Conservation (phyloP, 495 filamentous ascomycete species). For the Xylaria bambusicola region DNA sequence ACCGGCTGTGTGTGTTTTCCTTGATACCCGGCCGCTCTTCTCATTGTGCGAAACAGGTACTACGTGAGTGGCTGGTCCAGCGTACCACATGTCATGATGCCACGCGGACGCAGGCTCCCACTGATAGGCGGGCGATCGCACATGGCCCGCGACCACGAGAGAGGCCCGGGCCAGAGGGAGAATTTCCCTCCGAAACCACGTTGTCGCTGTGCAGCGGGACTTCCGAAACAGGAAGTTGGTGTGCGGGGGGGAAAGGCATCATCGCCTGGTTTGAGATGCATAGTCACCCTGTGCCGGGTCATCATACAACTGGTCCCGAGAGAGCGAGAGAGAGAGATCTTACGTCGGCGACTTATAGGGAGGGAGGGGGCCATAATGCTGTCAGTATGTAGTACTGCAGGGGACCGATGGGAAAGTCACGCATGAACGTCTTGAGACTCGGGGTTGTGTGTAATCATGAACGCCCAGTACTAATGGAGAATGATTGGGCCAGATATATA, state of each 20-base stretch:
- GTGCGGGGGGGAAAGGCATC: not conserved
- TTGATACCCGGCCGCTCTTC: too few relatives aligned
- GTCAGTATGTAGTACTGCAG: too few relatives aligned
- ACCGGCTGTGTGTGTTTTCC: too few relatives aligned
- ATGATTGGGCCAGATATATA: too few relatives aligned
- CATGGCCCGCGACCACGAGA: not conserved
- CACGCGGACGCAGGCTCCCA: conserved; percentile 7
- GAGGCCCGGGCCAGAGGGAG: conserved; percentile 3
- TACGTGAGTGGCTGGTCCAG: not conserved
- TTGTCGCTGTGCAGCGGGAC: not conserved
- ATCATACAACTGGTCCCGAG: not conserved
- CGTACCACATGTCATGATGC: conserved; percentile 8
- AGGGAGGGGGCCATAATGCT: too few relatives aligned
- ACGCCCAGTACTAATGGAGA: too few relatives aligned
- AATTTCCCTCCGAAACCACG: conserved; percentile 2
- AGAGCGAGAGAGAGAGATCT: not conserved
- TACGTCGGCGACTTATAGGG: not conserved
- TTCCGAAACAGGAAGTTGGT: conserved; percentile 8
- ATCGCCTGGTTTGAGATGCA: too few relatives aligned
- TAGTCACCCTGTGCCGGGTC: not conserved
- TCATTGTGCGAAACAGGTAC: too few relatives aligned
- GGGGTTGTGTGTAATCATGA: too few relatives aligned
- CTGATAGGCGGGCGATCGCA: not conserved
- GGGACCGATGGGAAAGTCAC: too few relatives aligned
- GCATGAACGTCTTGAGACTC: not conserved